Percentiles rank a stretch among this genome's conserved stretches.
Conservation (phyloP, 257 asterid species). For the Gentiana straminea region DNA sequence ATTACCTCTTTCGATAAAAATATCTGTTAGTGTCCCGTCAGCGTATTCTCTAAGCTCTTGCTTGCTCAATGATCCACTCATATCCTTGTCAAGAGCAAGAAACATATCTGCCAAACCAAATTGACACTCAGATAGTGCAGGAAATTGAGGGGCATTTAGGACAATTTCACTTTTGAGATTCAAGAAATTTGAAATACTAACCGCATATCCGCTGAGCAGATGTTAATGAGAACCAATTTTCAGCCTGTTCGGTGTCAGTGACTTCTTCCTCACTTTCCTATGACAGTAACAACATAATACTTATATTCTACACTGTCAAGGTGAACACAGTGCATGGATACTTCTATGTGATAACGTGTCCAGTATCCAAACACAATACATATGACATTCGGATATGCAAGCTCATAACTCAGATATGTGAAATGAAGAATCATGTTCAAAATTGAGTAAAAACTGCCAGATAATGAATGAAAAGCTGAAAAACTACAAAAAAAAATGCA, state of each 20-base stretch:
- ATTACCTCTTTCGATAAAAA: slow-evolving; percentile 96
- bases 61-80: slow-evolving; percentile 89
- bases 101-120: slow-evolving; percentile 66
- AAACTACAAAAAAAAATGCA: background rate
- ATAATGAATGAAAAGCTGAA: too few relatives aligned
- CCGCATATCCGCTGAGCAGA: slow-evolving; percentile 99
- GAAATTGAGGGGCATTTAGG: slow-evolving; percentile 4
- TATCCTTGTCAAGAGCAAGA: slow-evolving; percentile 96
- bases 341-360: too few relatives aligned
- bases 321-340: background rate
- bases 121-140: background rate
- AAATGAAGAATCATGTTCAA: too few relatives aligned
- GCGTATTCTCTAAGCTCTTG: slow-evolving; percentile 97
- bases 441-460: too few relatives aligned
- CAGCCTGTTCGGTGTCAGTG: slow-evolving; percentile 97
- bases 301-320: slow-evolving; percentile 11
- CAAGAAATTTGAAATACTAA: slow-evolving; percentile 23
- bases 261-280: slow-evolving; percentile 99
- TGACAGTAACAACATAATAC: slow-evolving; percentile 13
- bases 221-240: slow-evolving; percentile 95
- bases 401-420: too few relatives aligned
- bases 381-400: too few relatives aligned
- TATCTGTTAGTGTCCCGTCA: slow-evolving; percentile 93
- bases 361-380: too few relatives aligned
- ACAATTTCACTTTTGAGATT: background rate